Percentiles rank a stretch among this genome's conserved stretches.
Evolutionary conservation across 257 asterid genomes (phyloP).

Genomic region (Fraxinus cuspidata): DNA sequence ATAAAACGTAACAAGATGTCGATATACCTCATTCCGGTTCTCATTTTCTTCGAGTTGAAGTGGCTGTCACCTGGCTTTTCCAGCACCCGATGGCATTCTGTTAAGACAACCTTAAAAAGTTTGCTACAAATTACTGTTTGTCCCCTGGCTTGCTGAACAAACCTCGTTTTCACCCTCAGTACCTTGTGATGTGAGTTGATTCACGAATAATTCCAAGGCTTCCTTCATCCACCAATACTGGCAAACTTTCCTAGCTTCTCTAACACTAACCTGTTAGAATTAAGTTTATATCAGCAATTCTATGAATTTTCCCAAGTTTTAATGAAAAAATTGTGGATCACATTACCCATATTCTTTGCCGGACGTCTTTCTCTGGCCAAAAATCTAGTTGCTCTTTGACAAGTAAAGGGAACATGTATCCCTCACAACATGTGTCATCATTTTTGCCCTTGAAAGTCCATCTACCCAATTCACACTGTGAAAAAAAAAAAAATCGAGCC

Average conservation of each 20-base stretch:
- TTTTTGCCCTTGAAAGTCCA: constrained; percentile 73
- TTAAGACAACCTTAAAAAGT: background rate
- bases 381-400: constrained; percentile 73
- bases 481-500: constrained; percentile 4
- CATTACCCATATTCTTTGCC: constrained; percentile 79
- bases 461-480: constrained; percentile 62
- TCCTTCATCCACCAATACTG: constrained; percentile 50
- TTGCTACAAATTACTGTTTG: background rate
- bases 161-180: background rate
- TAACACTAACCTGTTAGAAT: constrained; percentile 36
- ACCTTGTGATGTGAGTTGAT: constrained; percentile 17
- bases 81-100: background rate
- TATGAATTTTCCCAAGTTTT: too few species aligned
- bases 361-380: constrained; percentile 89
- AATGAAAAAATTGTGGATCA: background rate
- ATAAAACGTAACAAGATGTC: background rate
- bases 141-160: background rate
- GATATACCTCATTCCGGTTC: background rate
- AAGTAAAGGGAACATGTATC: constrained; percentile 74
- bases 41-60: background rate
- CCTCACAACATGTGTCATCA: constrained; percentile 50
- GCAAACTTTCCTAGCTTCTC: constrained; percentile 45
- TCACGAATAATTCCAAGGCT: constrained; percentile 42
- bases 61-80: background rate
- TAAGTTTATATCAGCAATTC: background rate